A percentile compares a stretch with the other conserved stretches of the same genome.
Evolutionary conservation across 148 eudicot genomes (phyloP).

Genomic region (Cornus kousa): DNA sequence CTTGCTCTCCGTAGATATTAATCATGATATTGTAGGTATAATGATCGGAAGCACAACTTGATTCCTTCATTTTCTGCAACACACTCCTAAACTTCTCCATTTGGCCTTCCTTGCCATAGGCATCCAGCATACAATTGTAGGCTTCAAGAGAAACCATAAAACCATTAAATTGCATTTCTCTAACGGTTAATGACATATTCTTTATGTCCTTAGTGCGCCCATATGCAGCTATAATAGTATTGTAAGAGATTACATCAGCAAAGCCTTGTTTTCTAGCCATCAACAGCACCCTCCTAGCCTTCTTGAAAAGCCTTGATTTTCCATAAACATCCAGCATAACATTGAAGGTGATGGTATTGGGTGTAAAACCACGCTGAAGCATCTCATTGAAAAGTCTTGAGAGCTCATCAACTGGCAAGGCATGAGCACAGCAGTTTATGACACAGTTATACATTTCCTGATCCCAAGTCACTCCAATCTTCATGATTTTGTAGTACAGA

Average conservation of each 20-base stretch:
- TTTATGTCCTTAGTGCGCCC: slow-evolving; percentile 53
- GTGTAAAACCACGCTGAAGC: slow-evolving; percentile 66
- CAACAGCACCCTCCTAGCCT: slow-evolving; percentile 64
- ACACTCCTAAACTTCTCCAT: slow-evolving; percentile 76
- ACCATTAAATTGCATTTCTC: slow-evolving; percentile 73
- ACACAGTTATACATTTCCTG: slow-evolving; percentile 90
- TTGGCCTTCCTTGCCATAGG: slow-evolving; percentile 75
- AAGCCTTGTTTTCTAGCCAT: slow-evolving; percentile 78
- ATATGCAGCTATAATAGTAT: slow-evolving; percentile 85
- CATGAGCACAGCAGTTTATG: slow-evolving; percentile 91
- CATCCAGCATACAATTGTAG: slow-evolving; percentile 87
- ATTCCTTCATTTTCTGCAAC: slow-evolving; percentile 63
- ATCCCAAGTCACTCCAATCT: slow-evolving; percentile 66
- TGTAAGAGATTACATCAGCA: slow-evolving; percentile 78
- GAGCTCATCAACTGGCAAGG: slow-evolving; percentile 85
- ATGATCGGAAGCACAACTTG: slow-evolving; percentile 46
- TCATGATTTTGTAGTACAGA: slow-evolving; percentile 69
- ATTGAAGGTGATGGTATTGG: slow-evolving; percentile 73
- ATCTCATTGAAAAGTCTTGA: slow-evolving; percentile 88
- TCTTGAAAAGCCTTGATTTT: slow-evolving; percentile 68
- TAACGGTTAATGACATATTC: slow-evolving; percentile 62
- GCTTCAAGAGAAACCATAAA: slow-evolving; percentile 92
- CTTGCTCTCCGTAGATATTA: slow-evolving; percentile 82
- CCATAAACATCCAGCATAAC: slow-evolving; percentile 86
- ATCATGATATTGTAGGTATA: slow-evolving; percentile 86